Evolutionary conservation across 1,284 basidiomycete genomes (phyloP).

Genomic region (Microbotryomycetes sp.): DNA sequence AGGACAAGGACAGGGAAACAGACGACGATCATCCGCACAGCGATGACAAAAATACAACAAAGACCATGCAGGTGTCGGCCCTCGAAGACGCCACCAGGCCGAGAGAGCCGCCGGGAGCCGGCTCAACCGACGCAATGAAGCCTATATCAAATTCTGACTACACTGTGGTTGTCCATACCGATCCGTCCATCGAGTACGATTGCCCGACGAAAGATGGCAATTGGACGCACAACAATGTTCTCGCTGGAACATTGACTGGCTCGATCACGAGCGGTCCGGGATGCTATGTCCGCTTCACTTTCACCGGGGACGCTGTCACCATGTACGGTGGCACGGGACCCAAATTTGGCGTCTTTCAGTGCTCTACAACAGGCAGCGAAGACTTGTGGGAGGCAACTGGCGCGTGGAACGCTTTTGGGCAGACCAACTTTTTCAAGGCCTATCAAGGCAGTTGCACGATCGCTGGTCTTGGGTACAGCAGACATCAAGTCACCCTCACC

Average conservation of each 20-base stretch:
- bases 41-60: no score
- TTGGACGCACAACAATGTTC: background rate
- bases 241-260: background rate
- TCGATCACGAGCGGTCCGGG: background rate
- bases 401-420: constrained; percentile 6
- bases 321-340: background rate
- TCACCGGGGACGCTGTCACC: background rate
- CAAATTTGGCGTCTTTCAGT: background rate
- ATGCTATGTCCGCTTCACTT: background rate
- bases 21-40: no score
- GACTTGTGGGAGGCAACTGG: background rate
- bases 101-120: background rate
- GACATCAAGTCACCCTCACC: constrained; percentile 4
- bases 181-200: background rate
- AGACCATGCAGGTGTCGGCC: no score
- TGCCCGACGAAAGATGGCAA: background rate
- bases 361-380: background rate
- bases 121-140: background rate
- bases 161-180: background rate
- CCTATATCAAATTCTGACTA: background rate
- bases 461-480: constrained; percentile 5
- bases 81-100: background rate
- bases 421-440: background rate
- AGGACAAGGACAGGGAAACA: no score
- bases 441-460: constrained; percentile 12